Base-by-base conservation (phyloP, 805 yeast species). In the Nakazawaea ishiwadae region DNA sequence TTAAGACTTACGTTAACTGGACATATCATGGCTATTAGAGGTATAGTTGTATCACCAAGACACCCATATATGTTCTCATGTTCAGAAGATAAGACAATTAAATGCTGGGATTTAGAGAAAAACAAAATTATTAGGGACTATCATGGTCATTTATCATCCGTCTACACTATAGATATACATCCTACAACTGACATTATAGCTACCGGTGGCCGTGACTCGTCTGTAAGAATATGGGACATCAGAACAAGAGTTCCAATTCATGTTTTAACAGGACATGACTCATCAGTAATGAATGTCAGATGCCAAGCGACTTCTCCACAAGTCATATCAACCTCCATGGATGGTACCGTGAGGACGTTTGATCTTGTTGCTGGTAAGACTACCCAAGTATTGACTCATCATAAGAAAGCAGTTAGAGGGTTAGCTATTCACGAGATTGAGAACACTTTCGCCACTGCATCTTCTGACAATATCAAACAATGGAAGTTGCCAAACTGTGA, bases 41-140 rank as follows among this genome's bases (percentile, higher is more conserved):
- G 87, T 2, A 54, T 93, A 12, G 80, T 73, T 0, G 73, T 91
- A 0, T 85, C 96, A 0, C 66, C 71, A 2, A 67, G 84, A 41
- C 88, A 81, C 56, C 96, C 98, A 0, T 91, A 91, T 59, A 64
- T 93, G 67, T 93, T 90, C 58, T 78, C 91, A 11, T 90, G 93
- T 18, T 84, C 96, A 33, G 98, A 93, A 56, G 99, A 93, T 59
- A 90, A 90, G 58, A 72, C 89, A 19, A 87, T 89, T 8, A 79
- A 87, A 56, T 90, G 98, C 60, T 93, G 98, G 97, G 99, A 93
- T 65, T 69, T 93, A 50, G 98, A 91, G 59, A 76, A 79, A 53
- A 87, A 90, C 52, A 77, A 77, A 50, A 78, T 86, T 2, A 75
- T 89, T 4, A 68, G 97, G 42, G 88, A 89, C 52, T 93, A 87